These are phyloP conservation scores for Setomelanomma holmii DNA, from an alignment of 2,329 filamentous ascomycete species.

Conservation along the genomic window DNA sequence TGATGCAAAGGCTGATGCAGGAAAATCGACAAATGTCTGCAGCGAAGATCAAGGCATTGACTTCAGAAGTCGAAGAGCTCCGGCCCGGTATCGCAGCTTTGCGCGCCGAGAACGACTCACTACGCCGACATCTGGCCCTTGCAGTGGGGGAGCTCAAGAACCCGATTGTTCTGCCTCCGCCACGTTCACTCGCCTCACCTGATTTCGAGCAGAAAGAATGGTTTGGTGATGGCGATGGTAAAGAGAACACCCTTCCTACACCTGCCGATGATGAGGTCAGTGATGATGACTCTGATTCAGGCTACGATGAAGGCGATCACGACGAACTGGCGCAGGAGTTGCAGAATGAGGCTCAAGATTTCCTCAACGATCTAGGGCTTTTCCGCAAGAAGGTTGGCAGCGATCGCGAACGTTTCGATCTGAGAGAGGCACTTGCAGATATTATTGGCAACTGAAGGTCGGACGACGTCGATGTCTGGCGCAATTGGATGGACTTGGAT, in stretches of 20 bases:
- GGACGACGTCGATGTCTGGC: not conserved
- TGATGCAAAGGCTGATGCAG: conserved; percentile 96
- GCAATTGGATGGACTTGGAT: conserved; percentile 14
- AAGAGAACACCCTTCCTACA: conserved; percentile 25
- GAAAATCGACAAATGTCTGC: conserved; percentile 89
- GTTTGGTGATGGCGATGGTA: conserved; percentile 35
- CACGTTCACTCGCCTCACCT: conserved; percentile 32
- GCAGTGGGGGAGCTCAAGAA: conserved; percentile 88
- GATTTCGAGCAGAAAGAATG: conserved; percentile 44
- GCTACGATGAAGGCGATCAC: conserved; percentile 67
- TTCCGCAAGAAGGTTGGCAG: conserved; percentile 88
- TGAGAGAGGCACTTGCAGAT: conserved; percentile 29
- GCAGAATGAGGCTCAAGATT: conserved; percentile 83
- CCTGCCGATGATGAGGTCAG: conserved; percentile 46
- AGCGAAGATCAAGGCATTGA: conserved; percentile 89
- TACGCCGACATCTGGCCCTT: conserved; percentile 85
- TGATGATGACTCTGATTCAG: conserved; percentile 52
- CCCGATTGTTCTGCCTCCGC: conserved; percentile 72
- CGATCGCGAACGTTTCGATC: conserved; percentile 72
- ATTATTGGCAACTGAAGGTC: conserved; percentile 19
- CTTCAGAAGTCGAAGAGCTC: conserved; percentile 57
- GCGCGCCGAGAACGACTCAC: conserved; percentile 76
- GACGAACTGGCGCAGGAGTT: conserved; percentile 66
- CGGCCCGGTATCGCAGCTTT: conserved; percentile 65
- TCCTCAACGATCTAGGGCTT: conserved; percentile 79